phyloP scores from a whole-genome alignment of 306 rosid genomes.

The Malus sieversii region DNA sequence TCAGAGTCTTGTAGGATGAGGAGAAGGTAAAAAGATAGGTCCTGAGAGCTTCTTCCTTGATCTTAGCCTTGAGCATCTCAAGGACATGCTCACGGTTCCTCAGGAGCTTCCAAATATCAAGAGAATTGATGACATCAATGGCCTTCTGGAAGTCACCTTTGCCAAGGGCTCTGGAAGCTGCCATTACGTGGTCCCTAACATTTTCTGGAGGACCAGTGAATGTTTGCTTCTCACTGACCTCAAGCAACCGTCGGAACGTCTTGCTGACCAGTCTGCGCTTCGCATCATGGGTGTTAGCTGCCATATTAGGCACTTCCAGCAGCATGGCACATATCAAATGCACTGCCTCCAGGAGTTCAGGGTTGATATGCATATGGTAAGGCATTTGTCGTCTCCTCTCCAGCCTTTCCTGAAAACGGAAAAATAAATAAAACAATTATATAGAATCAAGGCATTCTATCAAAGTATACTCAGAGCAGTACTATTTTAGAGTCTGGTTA shows the following conservation, averaged over 20 bases:
- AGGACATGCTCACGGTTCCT: slow-evolving; percentile 48
- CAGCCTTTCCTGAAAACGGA: slow-evolving; percentile 72
- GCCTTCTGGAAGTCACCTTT: slow-evolving; percentile 75
- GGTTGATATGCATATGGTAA: slow-evolving; percentile 97
- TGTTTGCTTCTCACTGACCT: slow-evolving; percentile 75
- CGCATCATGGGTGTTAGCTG: slow-evolving; percentile 72
- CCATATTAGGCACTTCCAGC: slow-evolving; percentile 94
- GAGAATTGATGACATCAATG: slow-evolving; percentile 57
- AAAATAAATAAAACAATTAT: neutral
- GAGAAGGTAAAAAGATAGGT: slow-evolving; percentile 83
- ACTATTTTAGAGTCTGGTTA: neutral
- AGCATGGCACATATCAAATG: slow-evolving; percentile 94
- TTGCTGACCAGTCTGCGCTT: slow-evolving; percentile 74
- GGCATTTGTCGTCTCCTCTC: slow-evolving; percentile 99
- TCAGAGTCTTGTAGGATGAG: slow-evolving; percentile 70
- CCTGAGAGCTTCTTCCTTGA: slow-evolving; percentile 89
- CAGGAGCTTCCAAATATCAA: slow-evolving; percentile 87
- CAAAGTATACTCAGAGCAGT: neutral
- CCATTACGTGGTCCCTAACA: slow-evolving; percentile 90
- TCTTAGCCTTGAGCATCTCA: slow-evolving; percentile 71
- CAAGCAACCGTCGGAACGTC: slow-evolving; percentile 71
- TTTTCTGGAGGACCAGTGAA: slow-evolving; percentile 92
- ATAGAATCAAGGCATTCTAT: neutral
- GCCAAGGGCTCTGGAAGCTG: slow-evolving; percentile 72
- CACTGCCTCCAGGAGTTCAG: slow-evolving; percentile 84